Base-by-base conservation (phyloP, 768 basidiomycete genomes). In the Agaricus subrufescens region DNA sequence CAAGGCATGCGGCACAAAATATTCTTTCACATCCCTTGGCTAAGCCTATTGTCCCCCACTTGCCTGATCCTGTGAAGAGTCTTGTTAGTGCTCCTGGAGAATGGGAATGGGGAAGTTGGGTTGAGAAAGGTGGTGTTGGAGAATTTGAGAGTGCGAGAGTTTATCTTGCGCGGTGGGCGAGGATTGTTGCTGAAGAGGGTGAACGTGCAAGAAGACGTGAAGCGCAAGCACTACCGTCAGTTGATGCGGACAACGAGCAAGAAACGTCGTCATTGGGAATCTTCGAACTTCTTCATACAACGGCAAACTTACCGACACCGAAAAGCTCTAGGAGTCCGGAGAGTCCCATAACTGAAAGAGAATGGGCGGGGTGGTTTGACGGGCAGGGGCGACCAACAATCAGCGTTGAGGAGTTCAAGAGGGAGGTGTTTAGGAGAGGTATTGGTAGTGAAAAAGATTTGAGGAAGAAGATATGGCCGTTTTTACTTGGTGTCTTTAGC, bases 171-270 rank as follows among this genome's bases (percentile, higher is more conserved):
- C 79, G 92, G 31, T 99, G 97, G 97, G 97, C 97, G 3, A 80
- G 95, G 49, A 89, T 94, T 57, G 97, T 98, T 1, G 97, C 97
- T 1, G 97, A 99, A 70, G 97, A 98, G 67, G 97, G 97, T 15
- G 97, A 99, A 69, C 80, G 92, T 14, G 85, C 94, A 4, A 79
- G 97, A 43, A 73, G 85, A 60, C 80, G 82, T 44, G 97, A 99
- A 68, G 84, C 89, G 0, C 87, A 88, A 65, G 75, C 80, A 0
- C 63, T 90, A 11, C 83, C 84, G 2, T 75, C 80, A 5, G 75
- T 74, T 2, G 72, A 78, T 3, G 63, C 74, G 11, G 58, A 60
- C n/a, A 67, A 75, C 37, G 78, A 68, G 15, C 85, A 85, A 65
- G 90, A 87, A 69, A 78, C 75, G 3, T 88, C 88, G 0, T 85